Percentiles rank a stretch among this genome's conserved stretches.
These are phyloP conservation scores for Alternaria sp. DNA, from an alignment of 2,329 filamentous ascomycete genomes.

Conservation along the genomic window DNA sequence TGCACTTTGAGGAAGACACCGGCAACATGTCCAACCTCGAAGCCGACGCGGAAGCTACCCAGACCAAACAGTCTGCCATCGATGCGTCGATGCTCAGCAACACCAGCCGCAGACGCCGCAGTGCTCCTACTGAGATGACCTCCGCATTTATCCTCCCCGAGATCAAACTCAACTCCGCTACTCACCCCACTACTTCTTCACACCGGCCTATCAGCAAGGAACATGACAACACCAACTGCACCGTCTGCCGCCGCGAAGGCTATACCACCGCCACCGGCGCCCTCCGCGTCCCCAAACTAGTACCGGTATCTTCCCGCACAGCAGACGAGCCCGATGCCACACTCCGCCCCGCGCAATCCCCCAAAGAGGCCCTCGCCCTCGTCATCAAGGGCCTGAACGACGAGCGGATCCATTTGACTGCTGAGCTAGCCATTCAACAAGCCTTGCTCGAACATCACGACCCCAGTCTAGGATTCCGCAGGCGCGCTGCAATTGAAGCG, in stretches of 20 bases:
- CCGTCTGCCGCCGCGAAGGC: slow-evolving; percentile 61
- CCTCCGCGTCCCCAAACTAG: slow-evolving; percentile 58
- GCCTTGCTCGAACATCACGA: slow-evolving; percentile 70
- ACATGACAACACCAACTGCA: slow-evolving; percentile 65
- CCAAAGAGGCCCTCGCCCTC: slow-evolving; percentile 76
- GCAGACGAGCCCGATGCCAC: slow-evolving; percentile 66
- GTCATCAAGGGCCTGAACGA: slow-evolving; percentile 84
- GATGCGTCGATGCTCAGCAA: slow-evolving; percentile 59
- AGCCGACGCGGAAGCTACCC: slow-evolving; percentile 37
- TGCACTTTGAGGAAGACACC: slow-evolving; percentile 49
- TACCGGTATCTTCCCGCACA: slow-evolving; percentile 62
- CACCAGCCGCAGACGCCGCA: slow-evolving; percentile 60
- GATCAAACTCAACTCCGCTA: slow-evolving; percentile 60
- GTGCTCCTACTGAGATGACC: slow-evolving; percentile 64
- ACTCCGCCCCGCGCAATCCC: slow-evolving; percentile 69
- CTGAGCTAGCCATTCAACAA: slow-evolving; percentile 70
- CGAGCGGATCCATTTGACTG: slow-evolving; percentile 78
- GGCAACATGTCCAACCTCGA: slow-evolving; percentile 44
- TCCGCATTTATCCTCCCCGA: slow-evolving; percentile 71
- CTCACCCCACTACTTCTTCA: slow-evolving; percentile 35
- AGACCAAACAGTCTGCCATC: slow-evolving; percentile 40
- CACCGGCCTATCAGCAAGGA: slow-evolving; percentile 48
- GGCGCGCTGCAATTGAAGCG: slow-evolving; percentile 67
- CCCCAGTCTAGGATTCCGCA: slow-evolving; percentile 65
- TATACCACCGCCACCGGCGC: slow-evolving; percentile 40